Conservation (phyloP, 768 basidiomycete genomes). For the Mycena belliarum region DNA sequence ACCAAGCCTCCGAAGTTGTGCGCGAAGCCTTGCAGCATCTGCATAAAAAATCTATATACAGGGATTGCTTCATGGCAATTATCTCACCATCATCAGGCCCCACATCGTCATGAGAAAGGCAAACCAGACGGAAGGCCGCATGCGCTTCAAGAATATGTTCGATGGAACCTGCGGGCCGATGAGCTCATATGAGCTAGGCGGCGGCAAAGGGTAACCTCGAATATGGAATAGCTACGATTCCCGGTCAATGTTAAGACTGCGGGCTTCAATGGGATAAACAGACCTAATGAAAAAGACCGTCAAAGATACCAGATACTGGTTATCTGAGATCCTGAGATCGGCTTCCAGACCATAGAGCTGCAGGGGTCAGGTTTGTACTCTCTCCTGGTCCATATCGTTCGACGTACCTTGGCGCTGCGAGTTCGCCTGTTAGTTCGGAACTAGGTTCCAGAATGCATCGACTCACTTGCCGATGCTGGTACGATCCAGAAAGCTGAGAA, state of each 20-base stretch:
- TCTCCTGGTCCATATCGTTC: not conserved
- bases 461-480: slow-evolving; percentile 64
- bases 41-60: not conserved
- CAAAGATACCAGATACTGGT: slow-evolving; percentile 66
- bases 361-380: not conserved
- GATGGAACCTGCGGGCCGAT: slow-evolving; percentile 13
- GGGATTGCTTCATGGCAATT: slow-evolving; percentile 13
- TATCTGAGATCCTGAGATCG: slow-evolving; percentile 60
- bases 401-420: slow-evolving; percentile 52
- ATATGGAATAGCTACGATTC: slow-evolving; percentile 48
- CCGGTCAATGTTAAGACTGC: not conserved
- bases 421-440: not conserved
- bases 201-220: slow-evolving; percentile 48
- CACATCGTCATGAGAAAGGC: slow-evolving; percentile 50
- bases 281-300: slow-evolving; percentile 66
- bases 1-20: slow-evolving; percentile 62
- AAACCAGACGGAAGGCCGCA: slow-evolving; percentile 70
- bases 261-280: not conserved
- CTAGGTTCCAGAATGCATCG: not conserved
- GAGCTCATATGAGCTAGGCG: not conserved
- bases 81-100: slow-evolving; percentile 47
- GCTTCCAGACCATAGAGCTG: slow-evolving; percentile 61
- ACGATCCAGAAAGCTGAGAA: slow-evolving; percentile 70
- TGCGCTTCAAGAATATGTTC: slow-evolving; percentile 57
- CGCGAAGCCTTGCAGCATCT: slow-evolving; percentile 68